These are phyloP conservation scores for Saposhnikovia divaricata DNA, from an alignment of 129 eudicot genomes.

Conservation along the genomic window DNA sequence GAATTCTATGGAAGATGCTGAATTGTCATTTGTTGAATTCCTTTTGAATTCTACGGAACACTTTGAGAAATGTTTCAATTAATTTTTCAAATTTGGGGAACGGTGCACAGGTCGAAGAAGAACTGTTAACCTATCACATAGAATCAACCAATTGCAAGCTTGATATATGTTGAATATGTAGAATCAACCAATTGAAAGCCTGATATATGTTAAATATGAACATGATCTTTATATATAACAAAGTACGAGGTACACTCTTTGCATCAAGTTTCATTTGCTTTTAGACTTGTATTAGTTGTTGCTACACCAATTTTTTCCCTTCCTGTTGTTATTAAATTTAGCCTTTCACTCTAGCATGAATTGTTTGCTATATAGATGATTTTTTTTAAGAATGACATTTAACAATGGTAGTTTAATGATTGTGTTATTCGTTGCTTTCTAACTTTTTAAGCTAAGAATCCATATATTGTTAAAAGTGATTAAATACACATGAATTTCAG, in stretches of 20 bases:
- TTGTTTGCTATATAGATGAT: neutral
- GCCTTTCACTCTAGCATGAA: neutral
- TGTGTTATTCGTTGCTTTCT: too few species aligned
- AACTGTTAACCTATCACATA: neutral
- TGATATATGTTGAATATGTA: too few species aligned
- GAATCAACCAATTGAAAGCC: neutral
- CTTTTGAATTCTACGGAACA: neutral
- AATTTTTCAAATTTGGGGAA: neutral
- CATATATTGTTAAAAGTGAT: too few species aligned
- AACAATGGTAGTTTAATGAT: too few species aligned
- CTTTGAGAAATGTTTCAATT: neutral
- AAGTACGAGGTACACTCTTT: too few species aligned
- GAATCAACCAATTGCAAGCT: neutral
- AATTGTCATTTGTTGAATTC: neutral
- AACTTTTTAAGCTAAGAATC: too few species aligned
- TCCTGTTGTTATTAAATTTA: neutral
- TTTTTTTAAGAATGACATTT: neutral
- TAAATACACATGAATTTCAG: too few species aligned
- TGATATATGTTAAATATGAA: neutral
- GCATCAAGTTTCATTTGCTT: neutral
- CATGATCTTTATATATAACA: neutral
- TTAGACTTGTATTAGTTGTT: neutral
- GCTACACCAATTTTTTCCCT: neutral
- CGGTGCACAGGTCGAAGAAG: neutral
- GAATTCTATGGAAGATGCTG: neutral